Evolutionary conservation across 2,329 filamentous ascomycete genomes (phyloP), one percentile per base, ranked within the genome.

Genomic region (Cryphonectria radicalis): DNA sequence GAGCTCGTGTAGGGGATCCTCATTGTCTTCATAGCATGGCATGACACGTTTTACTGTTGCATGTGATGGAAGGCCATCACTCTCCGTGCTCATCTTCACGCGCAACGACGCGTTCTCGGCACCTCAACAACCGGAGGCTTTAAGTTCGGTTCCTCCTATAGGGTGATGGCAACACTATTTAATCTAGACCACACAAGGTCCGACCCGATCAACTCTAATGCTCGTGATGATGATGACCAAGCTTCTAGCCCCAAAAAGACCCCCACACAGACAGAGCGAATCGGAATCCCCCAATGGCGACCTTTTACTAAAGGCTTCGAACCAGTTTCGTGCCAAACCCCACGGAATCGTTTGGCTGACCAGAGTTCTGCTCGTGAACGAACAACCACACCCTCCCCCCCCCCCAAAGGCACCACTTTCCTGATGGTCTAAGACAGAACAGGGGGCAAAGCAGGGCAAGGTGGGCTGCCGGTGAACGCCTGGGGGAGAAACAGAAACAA

Each of bases 401-500:
- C n/a, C 53, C 3, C 1, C 25, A 5, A 25, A 28, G 28, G 10
- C 53, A 28, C 13, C 4, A 4, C 50, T 32, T 7, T 3, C 1
- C 28, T 32, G 14, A 59, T 35, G 28, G 28, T 59, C 25, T 59
- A 17, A 59, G 28, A 59, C 55, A 59, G 17, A 28, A n/a, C 46
- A 50, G 46, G 46, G 46, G 46, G 46, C 22, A 28, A 35, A 32
- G 13, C 25, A 59, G 55, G 22, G 13, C 25, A 59, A 59, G 5
- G 66, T 66, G 63, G 65, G 65, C 53, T 43, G 43, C 71, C 63
- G 69, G 69, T 62, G 68, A 70, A 66, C 68, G 71, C 68, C 66
- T 68, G 59, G 68, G 65, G 66, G 57, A 69, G 63, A 72, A 42
- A 69, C 70, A 71, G 53, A 59, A 40, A 43, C 35, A 60, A 28